These are phyloP conservation scores for Globisporangium middletonii DNA, from an alignment of 352 stramenopile species.

Conservation along the genomic window DNA sequence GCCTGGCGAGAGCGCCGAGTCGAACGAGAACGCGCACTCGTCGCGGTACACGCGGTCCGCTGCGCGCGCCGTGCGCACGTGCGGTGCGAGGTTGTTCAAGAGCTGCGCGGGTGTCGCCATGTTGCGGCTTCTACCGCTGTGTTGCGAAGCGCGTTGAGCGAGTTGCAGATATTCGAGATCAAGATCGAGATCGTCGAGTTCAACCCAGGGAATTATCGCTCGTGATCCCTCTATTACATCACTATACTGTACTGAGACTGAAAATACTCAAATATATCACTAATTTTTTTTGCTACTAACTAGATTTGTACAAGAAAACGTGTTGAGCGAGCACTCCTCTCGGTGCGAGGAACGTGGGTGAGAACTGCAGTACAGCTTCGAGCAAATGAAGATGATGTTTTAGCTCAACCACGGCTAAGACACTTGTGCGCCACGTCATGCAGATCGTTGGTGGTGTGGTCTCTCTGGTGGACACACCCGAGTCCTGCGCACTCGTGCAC, in stretches of 20 bases:
- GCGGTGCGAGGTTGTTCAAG: conserved; percentile 23
- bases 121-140: not conserved
- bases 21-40: conserved; percentile 97
- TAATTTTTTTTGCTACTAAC: too few species aligned
- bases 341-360: too few species aligned
- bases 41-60: conserved; percentile 92
- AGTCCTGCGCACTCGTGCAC: too few species aligned
- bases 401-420: too few species aligned
- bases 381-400: too few species aligned
- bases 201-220: not conserved
- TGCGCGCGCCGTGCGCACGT: conserved; percentile 42
- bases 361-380: too few species aligned
- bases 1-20: conserved; percentile 65
- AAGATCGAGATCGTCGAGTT: not conserved
- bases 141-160: not conserved
- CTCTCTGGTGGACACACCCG: too few species aligned
- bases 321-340: too few species aligned
- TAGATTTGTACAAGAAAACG: too few species aligned
- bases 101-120: not conserved
- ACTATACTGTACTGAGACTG: conserved; percentile 4
- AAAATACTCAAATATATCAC: too few species aligned
- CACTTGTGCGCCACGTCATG: too few species aligned
- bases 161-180: not conserved
- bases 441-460: too few species aligned
- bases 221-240: not conserved